A percentile compares a stretch with the other conserved stretches of the same genome.
Evolutionary conservation across 2,329 filamentous ascomycete species (phyloP).

Genomic region (Phoma herbarum): DNA sequence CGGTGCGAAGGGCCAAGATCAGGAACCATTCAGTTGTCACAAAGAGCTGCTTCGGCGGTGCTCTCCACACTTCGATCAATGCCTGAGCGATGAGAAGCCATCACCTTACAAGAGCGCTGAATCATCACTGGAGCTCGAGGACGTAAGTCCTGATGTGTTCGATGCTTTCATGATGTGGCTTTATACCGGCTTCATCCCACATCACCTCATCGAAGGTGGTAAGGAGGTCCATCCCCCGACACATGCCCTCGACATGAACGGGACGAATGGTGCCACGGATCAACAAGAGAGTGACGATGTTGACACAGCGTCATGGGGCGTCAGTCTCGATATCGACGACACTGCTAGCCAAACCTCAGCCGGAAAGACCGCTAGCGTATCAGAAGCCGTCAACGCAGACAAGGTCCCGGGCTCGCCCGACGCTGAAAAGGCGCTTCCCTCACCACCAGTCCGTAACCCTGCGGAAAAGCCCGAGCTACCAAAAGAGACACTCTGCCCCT

Average conservation of each 20-base stretch:
- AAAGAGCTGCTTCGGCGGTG: slow-evolving; percentile 45
- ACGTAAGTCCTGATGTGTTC: slow-evolving; percentile 49
- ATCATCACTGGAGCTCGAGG: slow-evolving; percentile 42
- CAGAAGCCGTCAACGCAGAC: slow-evolving; percentile 34
- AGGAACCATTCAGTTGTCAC: slow-evolving; percentile 49
- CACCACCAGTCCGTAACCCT: slow-evolving; percentile 40
- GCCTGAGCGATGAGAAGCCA: slow-evolving; percentile 38
- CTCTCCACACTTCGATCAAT: slow-evolving; percentile 46
- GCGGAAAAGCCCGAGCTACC: slow-evolving; percentile 47
- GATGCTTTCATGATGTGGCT: slow-evolving; percentile 51
- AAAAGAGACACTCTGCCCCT: slow-evolving; percentile 48
- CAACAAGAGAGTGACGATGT: slow-evolving; percentile 43
- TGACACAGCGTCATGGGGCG: slow-evolving; percentile 47
- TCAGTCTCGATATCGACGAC: slow-evolving; percentile 45
- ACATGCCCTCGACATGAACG: slow-evolving; percentile 38
- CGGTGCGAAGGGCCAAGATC: slow-evolving; percentile 37
- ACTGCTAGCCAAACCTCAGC: slow-evolving; percentile 26
- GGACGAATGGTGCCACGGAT: slow-evolving; percentile 24
- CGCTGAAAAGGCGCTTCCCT: slow-evolving; percentile 33
- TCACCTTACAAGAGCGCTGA: slow-evolving; percentile 46
- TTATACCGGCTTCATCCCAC: slow-evolving; percentile 49
- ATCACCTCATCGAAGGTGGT: slow-evolving; percentile 49
- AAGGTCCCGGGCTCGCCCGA: slow-evolving; percentile 44
- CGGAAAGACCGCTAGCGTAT: slow-evolving; percentile 21
- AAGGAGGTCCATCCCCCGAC: slow-evolving; percentile 44